Conservation (phyloP, 371 early-diverging fungal genomes). For the Chytridiales sp. region DNA sequence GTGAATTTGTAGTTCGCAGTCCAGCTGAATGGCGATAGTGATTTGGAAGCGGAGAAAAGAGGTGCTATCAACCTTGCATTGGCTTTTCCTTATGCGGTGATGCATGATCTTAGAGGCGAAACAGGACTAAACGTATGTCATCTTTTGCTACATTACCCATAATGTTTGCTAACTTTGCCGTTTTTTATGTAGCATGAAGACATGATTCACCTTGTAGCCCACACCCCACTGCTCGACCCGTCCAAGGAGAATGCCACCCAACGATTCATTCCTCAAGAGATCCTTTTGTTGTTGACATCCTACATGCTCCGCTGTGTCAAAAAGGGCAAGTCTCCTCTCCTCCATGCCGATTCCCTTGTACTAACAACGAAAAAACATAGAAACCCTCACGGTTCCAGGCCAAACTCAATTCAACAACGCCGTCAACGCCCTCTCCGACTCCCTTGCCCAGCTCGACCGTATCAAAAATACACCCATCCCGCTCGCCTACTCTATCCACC, state of each 20-base stretch:
- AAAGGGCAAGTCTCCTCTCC: background rate
- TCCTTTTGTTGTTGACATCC: background rate
- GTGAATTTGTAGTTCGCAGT: background rate
- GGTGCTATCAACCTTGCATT: background rate
- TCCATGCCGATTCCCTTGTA: background rate
- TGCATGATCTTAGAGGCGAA: background rate
- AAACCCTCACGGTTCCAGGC: too few species aligned
- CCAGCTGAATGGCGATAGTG: conserved; percentile 2
- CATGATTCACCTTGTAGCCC: too few species aligned
- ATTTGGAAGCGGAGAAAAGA: background rate
- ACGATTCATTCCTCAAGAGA: background rate
- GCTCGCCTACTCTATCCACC: conserved; percentile 71
- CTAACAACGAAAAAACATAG: too few species aligned
- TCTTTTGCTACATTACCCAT: too few species aligned
- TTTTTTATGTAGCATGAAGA: too few species aligned
- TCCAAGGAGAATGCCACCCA: background rate
- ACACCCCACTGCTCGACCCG: too few species aligned
- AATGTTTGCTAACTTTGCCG: too few species aligned
- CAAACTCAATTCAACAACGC: background rate
- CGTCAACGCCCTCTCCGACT: conserved; percentile 49
- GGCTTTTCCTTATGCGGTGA: background rate
- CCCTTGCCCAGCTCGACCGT: conserved; percentile 68
- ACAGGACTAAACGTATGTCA: too few species aligned
- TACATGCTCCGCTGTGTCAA: background rate
- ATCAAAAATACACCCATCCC: conserved; percentile 76